Evolutionary conservation across 371 early-diverging fungal genomes (phyloP), one percentile per base, ranked within the genome.

Genomic region (Chytridium lagenaria): DNA sequence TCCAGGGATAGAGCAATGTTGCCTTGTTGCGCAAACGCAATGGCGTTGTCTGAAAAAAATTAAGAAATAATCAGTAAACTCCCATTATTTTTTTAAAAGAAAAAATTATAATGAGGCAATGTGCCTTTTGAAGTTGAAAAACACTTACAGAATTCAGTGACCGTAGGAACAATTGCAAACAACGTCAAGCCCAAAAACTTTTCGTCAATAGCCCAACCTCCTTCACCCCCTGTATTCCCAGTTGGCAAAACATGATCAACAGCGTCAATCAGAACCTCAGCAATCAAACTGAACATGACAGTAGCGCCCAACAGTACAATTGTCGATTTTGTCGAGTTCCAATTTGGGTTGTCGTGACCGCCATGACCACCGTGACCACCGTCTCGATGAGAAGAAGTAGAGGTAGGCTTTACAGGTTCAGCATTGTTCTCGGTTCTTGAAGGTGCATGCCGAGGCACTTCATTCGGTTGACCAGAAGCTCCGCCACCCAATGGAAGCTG

Each of bases 1-100:
- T 98, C 98, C 84, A 98, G 89, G 67, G 95, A 92, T 40, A 98
- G 86, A 0, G 92, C 94, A 82, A 98, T 95, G 80, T 97, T 97
- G 61, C 94, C 94, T 78, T 92, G 86, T 68, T 94, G 80, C 10
- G 97, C 96, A 86, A 98, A 98, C 2, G 96, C 93, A 71, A 96
- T 94, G 37, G 97, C 97, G 78, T 98, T 98, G 87, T 94, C 92
- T 82, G 50, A 40, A 36, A 72, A 39, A 23, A 72, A 15, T 34
- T 37, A 30, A 23, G 69, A 31, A 31, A 61, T 15, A 33, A 55
- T 52, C 10, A 74, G n/a, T 26, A 59, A 67, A 44, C 0, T 10
- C 2, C 31, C 44, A 66, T 31, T 16, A 5, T 23, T 36, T 22
- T 31, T 30, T n/a, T n/a, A n/a, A n/a, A n/a, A n/a, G n/a, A n/a